Base-by-base conservation (phyloP, 306 rosid species). In the Cicer judaicum region DNA sequence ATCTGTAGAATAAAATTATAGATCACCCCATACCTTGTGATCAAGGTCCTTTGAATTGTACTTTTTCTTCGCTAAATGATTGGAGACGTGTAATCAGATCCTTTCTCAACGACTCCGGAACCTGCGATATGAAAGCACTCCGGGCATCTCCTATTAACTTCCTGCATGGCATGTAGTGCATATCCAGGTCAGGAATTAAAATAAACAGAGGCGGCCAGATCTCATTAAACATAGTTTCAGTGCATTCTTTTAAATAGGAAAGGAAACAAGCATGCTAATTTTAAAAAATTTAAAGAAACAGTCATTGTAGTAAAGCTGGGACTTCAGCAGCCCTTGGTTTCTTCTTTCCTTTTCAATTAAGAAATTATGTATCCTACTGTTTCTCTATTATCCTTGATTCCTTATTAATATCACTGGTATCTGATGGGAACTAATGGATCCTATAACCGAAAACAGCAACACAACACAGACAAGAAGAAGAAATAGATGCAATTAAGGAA, bases 91-190 rank as follows among this genome's bases (percentile, higher is more conserved):
- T 79, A 57, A 95, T 83, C 14, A 95, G 80, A 66, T 82, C 87
- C 78, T 77, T 88, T 73, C 80, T 87, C 85, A 95, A 76, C 40
- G 91, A 80, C 80, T 85, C 92, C 0, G 99, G 98, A 79, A 95
- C 80, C 75, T 79, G 77, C 15, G 97, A 82, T 78, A 13, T 67
- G 76, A 86, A 85, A 67, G 82, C 81, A 43, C 80, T 74, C 79
- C 67, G 89, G 64, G 96, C 87, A 10, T 89, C 93, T 14, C 44
- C 52, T 68, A 86, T 84, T 82, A 95, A 29, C 80, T 85, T 84
- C 92, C 99, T 95, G 96, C 87, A 78, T 66, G 56, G 42, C 61
- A 68, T 21, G 61, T 10, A 64, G 36, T 19, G n/a, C 80, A 81
- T 12, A 49, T 56, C 75, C 76, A 76, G 56, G 41, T 66, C 55